Conservation (phyloP, 2,329 filamentous ascomycete genomes). For the Blumeriella jaapii region DNA sequence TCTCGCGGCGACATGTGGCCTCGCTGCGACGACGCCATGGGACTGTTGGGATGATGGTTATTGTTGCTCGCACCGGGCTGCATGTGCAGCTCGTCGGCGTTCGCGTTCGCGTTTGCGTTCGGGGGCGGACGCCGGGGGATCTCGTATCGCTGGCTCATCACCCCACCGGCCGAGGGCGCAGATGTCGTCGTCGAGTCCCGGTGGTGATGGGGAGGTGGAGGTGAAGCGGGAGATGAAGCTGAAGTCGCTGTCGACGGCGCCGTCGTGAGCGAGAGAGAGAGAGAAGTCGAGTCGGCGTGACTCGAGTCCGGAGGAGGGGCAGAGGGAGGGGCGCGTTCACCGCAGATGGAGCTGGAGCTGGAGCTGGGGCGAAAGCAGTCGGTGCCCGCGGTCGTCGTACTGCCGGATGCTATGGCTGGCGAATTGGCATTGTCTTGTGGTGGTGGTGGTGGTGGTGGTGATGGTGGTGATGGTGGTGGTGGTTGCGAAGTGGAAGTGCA, state of each 20-base stretch:
- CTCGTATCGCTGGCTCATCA: conserved; percentile 36
- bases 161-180: conserved; percentile 17
- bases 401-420: conserved; percentile 6
- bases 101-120: conserved; percentile 32
- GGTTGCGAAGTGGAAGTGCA: conserved; percentile 5
- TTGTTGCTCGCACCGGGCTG: conserved; percentile 30
- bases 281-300: background rate
- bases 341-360: too few relatives aligned
- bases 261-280: background rate
- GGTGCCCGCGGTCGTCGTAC: conserved; percentile 7
- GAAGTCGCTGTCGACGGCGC: too few relatives aligned
- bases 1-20: conserved; percentile 31
- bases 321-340: too few relatives aligned
- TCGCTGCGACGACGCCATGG: conserved; percentile 22
- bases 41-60: too few relatives aligned
- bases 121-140: conserved; percentile 25
- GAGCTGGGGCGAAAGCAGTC: too few relatives aligned
- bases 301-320: too few relatives aligned
- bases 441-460: conserved; percentile 1
- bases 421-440: conserved; percentile 7
- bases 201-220: conserved; percentile 14
- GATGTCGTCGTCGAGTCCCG: conserved; percentile 12
- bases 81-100: conserved; percentile 45
- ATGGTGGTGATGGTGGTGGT: conserved; percentile 1
- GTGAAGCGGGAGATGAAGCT: background rate